These are phyloP conservation scores for Phellopilus nigrolimitatus DNA, from an alignment of 1,284 basidiomycete genomes.

Conservation along the genomic window DNA sequence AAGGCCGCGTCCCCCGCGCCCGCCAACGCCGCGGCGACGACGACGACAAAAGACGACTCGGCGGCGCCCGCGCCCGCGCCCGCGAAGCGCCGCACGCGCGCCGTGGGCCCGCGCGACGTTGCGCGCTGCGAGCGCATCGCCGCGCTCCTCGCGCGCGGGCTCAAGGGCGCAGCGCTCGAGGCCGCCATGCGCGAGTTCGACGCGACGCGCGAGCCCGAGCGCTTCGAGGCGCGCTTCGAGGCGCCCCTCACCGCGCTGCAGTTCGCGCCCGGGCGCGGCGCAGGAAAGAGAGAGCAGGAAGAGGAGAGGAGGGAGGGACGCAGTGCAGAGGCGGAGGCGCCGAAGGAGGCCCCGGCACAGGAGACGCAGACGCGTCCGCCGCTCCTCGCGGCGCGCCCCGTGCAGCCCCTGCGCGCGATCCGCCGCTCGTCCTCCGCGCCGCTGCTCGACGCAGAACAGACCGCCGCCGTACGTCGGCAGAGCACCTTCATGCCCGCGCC, in stretches of 20 bases:
- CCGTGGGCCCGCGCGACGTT: slow-evolving; percentile 64
- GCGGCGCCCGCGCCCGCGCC: slow-evolving; percentile 25
- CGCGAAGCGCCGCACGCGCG: slow-evolving; percentile 57
- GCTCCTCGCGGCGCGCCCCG: background rate
- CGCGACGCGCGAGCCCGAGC: slow-evolving; percentile 54
- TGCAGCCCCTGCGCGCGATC: slow-evolving; percentile 36
- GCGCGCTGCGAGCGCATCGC: slow-evolving; percentile 74
- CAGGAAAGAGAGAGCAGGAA: background rate
- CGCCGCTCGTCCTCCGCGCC: slow-evolving; percentile 48
- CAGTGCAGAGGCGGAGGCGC: background rate
- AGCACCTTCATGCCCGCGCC: slow-evolving; percentile 18
- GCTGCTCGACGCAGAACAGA: slow-evolving; percentile 23
- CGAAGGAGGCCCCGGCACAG: background rate
- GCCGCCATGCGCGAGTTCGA: slow-evolving; percentile 71
- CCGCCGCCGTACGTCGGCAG: slow-evolving; percentile 4
- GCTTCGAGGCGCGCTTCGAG: slow-evolving; percentile 62
- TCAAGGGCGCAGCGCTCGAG: slow-evolving; percentile 66
- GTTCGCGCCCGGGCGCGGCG: background rate
- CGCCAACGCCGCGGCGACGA: background rate
- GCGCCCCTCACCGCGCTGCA: slow-evolving; percentile 55
- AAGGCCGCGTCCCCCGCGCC: background rate
- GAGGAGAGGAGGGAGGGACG: background rate
- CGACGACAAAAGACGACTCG: background rate
- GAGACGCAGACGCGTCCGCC: slow-evolving; percentile 8
- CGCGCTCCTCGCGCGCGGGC: slow-evolving; percentile 68